Base-by-base conservation (phyloP, 2,329 filamentous ascomycete genomes). In the Oidium heveae region DNA sequence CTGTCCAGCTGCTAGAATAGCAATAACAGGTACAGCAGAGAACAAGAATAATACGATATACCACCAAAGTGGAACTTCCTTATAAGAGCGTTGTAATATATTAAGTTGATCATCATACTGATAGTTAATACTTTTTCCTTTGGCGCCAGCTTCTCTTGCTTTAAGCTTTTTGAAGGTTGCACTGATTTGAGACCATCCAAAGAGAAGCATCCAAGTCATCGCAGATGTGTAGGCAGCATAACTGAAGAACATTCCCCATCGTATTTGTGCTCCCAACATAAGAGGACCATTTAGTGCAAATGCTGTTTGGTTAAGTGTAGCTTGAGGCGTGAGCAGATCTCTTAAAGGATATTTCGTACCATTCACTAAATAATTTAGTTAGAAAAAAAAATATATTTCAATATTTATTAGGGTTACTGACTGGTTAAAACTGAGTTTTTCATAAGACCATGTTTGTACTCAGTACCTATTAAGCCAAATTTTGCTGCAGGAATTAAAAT, bases 211-310 rank as follows among this genome's bases (percentile, higher is more conserved):
- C 75, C 76, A 80, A 6, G 72, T 71, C 51, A 79, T 68, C 0
- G 75, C 74, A 0, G 75, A 77, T 0, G 74, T 69, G 55, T 77
- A 74, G 9, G 74, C 72, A 6, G 76, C 74, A 55, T 79, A 79
- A 61, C 75, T 74, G 62, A 77, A 79, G 64, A 78, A 78, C 57
- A 75, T 74, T 4, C 65, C 63, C 76, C 76, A 80, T 2, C 77
- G 68, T 44, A 72, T 70, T 57, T 79, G 77, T 0, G 74, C 66
- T 1, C 76, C 73, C 54, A 77, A 71, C 58, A 76, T 77, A n/a
- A 75, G 67, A 1, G 72, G 72, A 0, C 76, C 76, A 36, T 73
- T 66, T 56, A 71, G 63, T 9, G 66, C 66, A 56, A 72, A 72
- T 0, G 67, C 68, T 1, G 70, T 72, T 58, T 70, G 57, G 55